phyloP scores from a whole-genome alignment of 257 asterid species.

The Fraxinus anomala region DNA sequence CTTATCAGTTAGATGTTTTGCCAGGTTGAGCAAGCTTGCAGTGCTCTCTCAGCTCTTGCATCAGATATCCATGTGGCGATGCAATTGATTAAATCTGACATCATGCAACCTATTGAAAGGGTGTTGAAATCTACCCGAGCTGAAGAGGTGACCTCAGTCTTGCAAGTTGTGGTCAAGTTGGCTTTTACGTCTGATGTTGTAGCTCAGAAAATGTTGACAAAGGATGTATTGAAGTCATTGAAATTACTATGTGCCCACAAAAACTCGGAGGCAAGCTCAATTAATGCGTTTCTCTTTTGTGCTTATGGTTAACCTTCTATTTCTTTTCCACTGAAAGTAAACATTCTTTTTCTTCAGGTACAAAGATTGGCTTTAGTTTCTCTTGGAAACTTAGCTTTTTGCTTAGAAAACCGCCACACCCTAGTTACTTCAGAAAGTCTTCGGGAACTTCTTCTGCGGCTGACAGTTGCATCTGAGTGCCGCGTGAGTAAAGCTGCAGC shows the following conservation, averaged over 20 bases:
- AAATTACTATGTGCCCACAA: conserved; percentile 77
- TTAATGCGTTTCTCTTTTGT: conserved; percentile 23
- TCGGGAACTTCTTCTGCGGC: conserved; percentile 87
- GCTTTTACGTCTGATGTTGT: conserved; percentile 87
- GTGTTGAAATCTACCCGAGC: conserved; percentile 77
- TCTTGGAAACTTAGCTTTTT: conserved; percentile 89
- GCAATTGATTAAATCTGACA: conserved; percentile 88
- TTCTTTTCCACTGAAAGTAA: conserved; percentile 27
- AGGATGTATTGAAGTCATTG: conserved; percentile 78
- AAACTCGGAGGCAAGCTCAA: conserved; percentile 79
- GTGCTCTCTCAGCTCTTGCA: conserved; percentile 91
- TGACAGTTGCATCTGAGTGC: conserved; percentile 73
- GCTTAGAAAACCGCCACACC: conserved; percentile 85
- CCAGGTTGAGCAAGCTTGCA: conserved; percentile 98
- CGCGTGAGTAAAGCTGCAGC: conserved; percentile 92
- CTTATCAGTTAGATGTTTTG: conserved; percentile 30
- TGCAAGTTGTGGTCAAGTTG: conserved; percentile 86
- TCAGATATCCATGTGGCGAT: conserved; percentile 85
- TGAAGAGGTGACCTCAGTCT: conserved; percentile 82
- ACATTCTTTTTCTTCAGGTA: conserved; percentile 52
- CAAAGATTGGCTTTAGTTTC: conserved; percentile 87
- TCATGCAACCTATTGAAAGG: conserved; percentile 95
- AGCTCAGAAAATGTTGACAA: conserved; percentile 88
- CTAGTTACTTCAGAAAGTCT: conserved; percentile 94
- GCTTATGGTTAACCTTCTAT: conserved; percentile 20